phyloP scores from a whole-genome alignment of 805 yeast species.

The Candida verbasci region DNA sequence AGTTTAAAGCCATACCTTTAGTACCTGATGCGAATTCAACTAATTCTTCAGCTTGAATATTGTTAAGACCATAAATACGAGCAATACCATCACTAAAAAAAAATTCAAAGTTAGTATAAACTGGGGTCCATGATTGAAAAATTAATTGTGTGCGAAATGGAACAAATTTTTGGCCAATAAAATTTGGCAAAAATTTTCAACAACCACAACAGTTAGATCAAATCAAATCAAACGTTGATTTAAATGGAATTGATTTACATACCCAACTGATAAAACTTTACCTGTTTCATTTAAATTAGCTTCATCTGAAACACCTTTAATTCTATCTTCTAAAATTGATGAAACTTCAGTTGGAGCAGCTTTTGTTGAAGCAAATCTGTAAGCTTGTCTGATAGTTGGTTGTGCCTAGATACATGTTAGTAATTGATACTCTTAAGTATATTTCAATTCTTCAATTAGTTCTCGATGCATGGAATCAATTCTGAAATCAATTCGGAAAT shows the following conservation, averaged over 20 bases:
- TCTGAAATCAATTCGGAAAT: background rate
- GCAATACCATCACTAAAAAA: slow-evolving; percentile 95
- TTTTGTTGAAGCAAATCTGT: slow-evolving; percentile 91
- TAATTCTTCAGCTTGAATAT: slow-evolving; percentile 99
- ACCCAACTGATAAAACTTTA: slow-evolving; percentile 97
- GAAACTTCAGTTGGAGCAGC: slow-evolving; percentile 99
- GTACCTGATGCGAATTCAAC: slow-evolving; percentile 99
- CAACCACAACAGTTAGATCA: slow-evolving; percentile 2
- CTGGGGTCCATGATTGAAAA: too few species aligned
- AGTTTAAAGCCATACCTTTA: slow-evolving; percentile 99
- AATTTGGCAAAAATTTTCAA: slow-evolving; percentile 3
- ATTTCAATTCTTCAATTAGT: too few species aligned
- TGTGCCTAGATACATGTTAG: slow-evolving; percentile 56
- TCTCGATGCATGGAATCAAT: too few species aligned
- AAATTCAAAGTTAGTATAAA: slow-evolving; percentile 34
- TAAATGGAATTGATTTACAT: slow-evolving; percentile 34
- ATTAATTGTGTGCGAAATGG: background rate
- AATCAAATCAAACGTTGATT: too few species aligned
- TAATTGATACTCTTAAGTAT: too few species aligned
- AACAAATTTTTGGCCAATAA: slow-evolving; percentile 1
- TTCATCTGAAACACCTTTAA: slow-evolving; percentile 98
- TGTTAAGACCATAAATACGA: slow-evolving; percentile 99
- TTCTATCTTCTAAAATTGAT: slow-evolving; percentile 97
- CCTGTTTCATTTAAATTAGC: slow-evolving; percentile 99
- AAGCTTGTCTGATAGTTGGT: slow-evolving; percentile 60